Percentiles rank a stretch among this genome's conserved stretches.
Evolutionary conservation across 2,329 filamentous ascomycete genomes (phyloP).

Genomic region (Onygenales sp.): DNA sequence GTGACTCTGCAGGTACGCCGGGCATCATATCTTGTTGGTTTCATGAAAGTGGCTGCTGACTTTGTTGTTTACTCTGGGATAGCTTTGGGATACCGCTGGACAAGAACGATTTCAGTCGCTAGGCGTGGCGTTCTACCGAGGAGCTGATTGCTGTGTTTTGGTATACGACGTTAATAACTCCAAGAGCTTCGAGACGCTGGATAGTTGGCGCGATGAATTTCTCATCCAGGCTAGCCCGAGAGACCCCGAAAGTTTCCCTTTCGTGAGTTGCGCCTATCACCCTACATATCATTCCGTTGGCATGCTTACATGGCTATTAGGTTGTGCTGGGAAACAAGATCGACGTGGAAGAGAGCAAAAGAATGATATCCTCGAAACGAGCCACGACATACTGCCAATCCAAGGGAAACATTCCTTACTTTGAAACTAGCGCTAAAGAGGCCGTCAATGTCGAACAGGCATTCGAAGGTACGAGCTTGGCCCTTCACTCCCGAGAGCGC

Average conservation of each 20-base stretch:
- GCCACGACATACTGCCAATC: conserved; percentile 97
- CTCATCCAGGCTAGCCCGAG: conserved; percentile 93
- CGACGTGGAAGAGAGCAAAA: conserved; percentile 94
- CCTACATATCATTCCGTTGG: background rate
- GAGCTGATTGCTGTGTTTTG: conserved; percentile 97
- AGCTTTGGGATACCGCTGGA: conserved; percentile 98
- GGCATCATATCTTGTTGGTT: background rate
- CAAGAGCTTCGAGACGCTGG: conserved; percentile 96
- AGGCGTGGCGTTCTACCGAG: conserved; percentile 98
- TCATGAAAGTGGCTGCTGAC: background rate
- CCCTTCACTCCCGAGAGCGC: background rate
- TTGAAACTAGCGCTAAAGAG: conserved; percentile 98
- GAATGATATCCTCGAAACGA: conserved; percentile 91
- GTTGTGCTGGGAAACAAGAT: conserved; percentile 98
- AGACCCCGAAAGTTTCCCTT: conserved; percentile 95
- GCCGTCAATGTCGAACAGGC: conserved; percentile 94
- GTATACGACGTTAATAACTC: conserved; percentile 99
- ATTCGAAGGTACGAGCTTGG: conserved; percentile 52
- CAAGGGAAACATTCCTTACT: conserved; percentile 95
- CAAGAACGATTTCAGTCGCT: conserved; percentile 99
- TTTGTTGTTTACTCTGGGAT: conserved; percentile 26
- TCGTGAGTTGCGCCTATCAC: conserved; percentile 53
- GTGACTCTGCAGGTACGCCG: conserved; percentile 93
- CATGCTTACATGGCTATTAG: conserved; percentile 33
- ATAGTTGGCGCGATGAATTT: conserved; percentile 98